Evolutionary conservation across 306 rosid genomes (phyloP).

Genomic region (Biancaea sappan): DNA sequence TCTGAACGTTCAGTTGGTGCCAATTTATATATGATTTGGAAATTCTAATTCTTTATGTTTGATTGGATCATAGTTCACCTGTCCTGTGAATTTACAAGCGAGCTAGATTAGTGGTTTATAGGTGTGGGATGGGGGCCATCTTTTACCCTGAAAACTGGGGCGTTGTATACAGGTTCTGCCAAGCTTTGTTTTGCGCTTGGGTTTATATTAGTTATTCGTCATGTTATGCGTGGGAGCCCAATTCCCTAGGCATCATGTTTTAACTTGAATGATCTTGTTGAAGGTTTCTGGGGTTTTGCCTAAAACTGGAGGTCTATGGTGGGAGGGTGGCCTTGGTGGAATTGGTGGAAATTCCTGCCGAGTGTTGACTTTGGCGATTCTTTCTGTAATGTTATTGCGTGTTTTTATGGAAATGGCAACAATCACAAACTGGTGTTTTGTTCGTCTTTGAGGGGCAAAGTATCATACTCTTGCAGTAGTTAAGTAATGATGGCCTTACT

Average conservation of each 20-base stretch:
- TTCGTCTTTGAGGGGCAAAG: constrained; percentile 80
- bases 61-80: constrained; percentile 1
- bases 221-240: constrained; percentile 45
- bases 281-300: constrained; percentile 84
- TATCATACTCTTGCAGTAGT: constrained; percentile 71
- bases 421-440: constrained; percentile 89
- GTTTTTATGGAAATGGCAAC: constrained; percentile 91
- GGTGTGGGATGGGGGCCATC: constrained; percentile 33
- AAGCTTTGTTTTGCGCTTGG: constrained; percentile 46
- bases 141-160: constrained; percentile 32
- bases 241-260: constrained; percentile 57
- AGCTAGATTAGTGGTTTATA: constrained; percentile 19
- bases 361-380: constrained; percentile 82
- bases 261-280: constrained; percentile 88
- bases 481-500: constrained; percentile 93
- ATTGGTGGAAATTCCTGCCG: constrained; percentile 81
- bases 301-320: constrained; percentile 80
- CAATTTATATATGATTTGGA: not conserved
- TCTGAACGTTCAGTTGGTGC: not conserved
- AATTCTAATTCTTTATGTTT: constrained; percentile 6
- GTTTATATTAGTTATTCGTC: constrained; percentile 37
- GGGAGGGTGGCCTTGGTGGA: constrained; percentile 88
- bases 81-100: constrained; percentile 14
- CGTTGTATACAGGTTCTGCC: constrained; percentile 28
- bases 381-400: constrained; percentile 87